phyloP scores from a whole-genome alignment of 495 filamentous ascomycete genomes.

The Hypomontagnella submonticulosa region DNA sequence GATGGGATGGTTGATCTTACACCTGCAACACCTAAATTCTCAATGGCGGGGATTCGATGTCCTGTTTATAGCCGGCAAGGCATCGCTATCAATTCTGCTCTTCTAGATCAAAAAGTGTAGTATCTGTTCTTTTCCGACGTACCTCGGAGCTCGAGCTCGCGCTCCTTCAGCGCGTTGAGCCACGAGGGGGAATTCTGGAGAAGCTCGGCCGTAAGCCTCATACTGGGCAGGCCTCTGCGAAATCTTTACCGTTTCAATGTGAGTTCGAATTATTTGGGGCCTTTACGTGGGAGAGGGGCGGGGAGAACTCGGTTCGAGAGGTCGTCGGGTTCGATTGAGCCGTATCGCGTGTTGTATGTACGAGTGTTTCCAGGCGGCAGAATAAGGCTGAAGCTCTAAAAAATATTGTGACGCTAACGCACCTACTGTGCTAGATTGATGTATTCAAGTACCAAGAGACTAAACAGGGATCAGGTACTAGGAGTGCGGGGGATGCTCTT shows the following conservation, averaged over 20 bases:
- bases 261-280: too few species aligned
- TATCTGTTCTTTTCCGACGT: constrained; percentile 98
- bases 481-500: too few species aligned
- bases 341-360: too few species aligned
- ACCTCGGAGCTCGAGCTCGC: constrained; percentile 99
- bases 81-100: constrained; percentile 87
- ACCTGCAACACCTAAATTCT: constrained; percentile 96
- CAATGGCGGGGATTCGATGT: constrained; percentile 96
- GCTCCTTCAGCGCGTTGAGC: constrained; percentile 96
- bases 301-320: too few species aligned
- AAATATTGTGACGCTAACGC: too few species aligned
- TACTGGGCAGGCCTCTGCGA: constrained; percentile 52
- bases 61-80: constrained; percentile 72
- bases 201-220: constrained; percentile 96
- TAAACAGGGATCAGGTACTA: too few species aligned
- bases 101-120: constrained; percentile 77
- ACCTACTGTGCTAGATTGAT: too few species aligned
- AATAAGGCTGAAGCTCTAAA: too few species aligned
- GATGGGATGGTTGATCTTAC: constrained; percentile 61
- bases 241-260: constrained; percentile 30
- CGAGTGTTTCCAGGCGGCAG: too few species aligned
- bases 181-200: constrained; percentile 92
- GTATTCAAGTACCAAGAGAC: too few species aligned
- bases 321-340: too few species aligned
- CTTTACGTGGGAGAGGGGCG: too few species aligned